A percentile compares a stretch with the other conserved stretches of the same genome.
Evolutionary conservation across 768 basidiomycete genomes (phyloP).

Genomic region (Podaxis rugospora): DNA sequence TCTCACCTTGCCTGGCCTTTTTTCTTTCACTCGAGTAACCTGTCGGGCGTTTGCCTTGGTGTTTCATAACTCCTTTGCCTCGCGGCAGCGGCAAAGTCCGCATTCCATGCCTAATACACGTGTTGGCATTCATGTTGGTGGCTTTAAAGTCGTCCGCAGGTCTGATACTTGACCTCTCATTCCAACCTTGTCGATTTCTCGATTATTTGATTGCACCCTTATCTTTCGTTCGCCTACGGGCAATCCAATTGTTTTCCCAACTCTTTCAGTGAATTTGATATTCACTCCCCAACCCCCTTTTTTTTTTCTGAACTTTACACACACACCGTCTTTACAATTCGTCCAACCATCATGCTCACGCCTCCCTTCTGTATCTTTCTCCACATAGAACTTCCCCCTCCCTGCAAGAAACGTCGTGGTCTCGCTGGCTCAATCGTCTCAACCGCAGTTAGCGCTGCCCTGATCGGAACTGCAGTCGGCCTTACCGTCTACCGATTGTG

Average conservation of each 20-base stretch:
- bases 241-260: conserved; percentile 4
- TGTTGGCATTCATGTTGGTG: conserved; percentile 3
- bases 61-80: conserved; percentile 2
- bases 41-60: not conserved
- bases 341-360: conserved; percentile 20
- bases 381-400: conserved; percentile 68
- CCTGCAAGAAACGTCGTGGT: conserved; percentile 75
- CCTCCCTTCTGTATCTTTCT: conserved; percentile 39
- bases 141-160: conserved; percentile 3
- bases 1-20: not conserved
- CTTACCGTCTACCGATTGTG: conserved; percentile 84
- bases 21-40: not conserved
- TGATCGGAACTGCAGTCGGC: conserved; percentile 84
- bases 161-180: not conserved
- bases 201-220: not conserved
- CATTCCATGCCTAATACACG: conserved; percentile 2
- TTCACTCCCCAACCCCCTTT: conserved; percentile 11
- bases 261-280: conserved; percentile 10
- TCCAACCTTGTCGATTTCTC: not conserved
- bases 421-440: conserved; percentile 81
- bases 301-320: conserved; percentile 15
- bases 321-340: not conserved
- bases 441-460: conserved; percentile 78
- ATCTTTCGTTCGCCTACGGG: conserved; percentile 10
- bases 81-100: not conserved